Percentiles rank a stretch among this genome's conserved stretches.
Conservation (phyloP, 1,284 basidiomycete species). For the Tilletiopsis washingtonensis region DNA sequence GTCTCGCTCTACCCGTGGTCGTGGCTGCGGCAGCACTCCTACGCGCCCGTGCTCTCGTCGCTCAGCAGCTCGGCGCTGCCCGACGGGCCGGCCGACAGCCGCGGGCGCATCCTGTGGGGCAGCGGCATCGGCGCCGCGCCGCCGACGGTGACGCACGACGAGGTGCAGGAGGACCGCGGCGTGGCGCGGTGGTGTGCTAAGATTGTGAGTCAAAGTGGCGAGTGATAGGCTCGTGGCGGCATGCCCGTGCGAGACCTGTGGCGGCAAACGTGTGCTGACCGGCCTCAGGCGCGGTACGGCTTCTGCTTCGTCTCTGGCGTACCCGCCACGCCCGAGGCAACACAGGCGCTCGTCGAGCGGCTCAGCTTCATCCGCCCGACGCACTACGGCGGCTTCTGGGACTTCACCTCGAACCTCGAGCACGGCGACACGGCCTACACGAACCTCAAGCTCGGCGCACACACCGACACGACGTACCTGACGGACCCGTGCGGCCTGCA, state of each 20-base stretch:
- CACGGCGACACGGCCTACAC: conserved; percentile 80
- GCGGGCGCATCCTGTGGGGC: conserved; percentile 61
- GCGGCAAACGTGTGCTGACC: no score
- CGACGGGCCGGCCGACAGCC: conserved; percentile 12
- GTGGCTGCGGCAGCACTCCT: conserved; percentile 68
- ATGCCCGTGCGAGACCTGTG: no score
- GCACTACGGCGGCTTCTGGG: conserved; percentile 89
- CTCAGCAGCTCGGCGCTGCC: conserved; percentile 2
- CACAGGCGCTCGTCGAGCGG: conserved; percentile 66
- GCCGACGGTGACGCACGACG: conserved; percentile 66
- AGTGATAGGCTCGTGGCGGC: no score
- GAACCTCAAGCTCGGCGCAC: conserved; percentile 73
- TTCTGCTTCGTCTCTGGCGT: conserved; percentile 81
- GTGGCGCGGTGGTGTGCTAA: conserved; percentile 73
- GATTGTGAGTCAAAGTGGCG: conserved; percentile 67
- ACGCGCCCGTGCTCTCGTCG: conserved; percentile 57
- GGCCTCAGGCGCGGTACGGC: conserved; percentile 56
- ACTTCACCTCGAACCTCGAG: conserved; percentile 83
- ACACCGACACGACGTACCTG: conserved; percentile 87
- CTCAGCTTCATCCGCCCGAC: conserved; percentile 88
- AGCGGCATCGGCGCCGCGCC: conserved; percentile 66
- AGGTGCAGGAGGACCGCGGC: conserved; percentile 63
- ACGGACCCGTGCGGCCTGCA: conserved; percentile 70
- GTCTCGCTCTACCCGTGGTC: conserved; percentile 75
- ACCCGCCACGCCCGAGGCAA: conserved; percentile 71